Conservation (phyloP, 2,329 filamentous ascomycete species). For the Fusarium siculi region DNA sequence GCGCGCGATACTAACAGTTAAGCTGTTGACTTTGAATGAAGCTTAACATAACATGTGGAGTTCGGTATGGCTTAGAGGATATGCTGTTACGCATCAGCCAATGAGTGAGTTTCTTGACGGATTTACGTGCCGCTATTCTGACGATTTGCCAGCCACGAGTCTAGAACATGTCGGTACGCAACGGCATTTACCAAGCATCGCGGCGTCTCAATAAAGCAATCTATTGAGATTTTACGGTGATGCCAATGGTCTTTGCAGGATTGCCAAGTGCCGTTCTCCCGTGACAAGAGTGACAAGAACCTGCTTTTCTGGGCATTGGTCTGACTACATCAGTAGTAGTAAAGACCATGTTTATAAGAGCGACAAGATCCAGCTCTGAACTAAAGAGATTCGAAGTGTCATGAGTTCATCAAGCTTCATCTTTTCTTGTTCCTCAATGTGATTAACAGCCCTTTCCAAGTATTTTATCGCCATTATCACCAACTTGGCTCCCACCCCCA, state of each 20-base stretch:
- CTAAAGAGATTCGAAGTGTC: background rate
- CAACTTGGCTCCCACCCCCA: conserved; percentile 15
- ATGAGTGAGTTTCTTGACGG: background rate
- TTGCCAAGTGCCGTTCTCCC: conserved; percentile 38
- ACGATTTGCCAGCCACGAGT: conserved; percentile 5
- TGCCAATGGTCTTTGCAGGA: conserved; percentile 25
- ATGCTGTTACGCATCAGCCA: background rate
- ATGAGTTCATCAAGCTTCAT: background rate
- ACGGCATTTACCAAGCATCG: background rate
- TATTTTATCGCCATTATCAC: background rate
- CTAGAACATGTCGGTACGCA: conserved; percentile 8
- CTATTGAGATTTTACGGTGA: background rate
- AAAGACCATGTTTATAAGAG: conserved; percentile 13
- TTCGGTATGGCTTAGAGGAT: background rate
- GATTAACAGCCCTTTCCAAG: background rate
- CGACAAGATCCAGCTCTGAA: background rate
- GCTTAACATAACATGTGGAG: background rate
- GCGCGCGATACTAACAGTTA: background rate
- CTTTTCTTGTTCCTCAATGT: background rate
- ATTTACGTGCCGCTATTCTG: background rate
- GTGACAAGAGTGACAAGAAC: conserved; percentile 22
- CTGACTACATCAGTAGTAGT: conserved; percentile 17
- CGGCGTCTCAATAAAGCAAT: background rate
- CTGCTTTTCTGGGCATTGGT: conserved; percentile 10
- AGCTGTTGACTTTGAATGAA: background rate